phyloP scores from a whole-genome alignment of 352 stramenopile species.

The Pythium coloratum region DNA sequence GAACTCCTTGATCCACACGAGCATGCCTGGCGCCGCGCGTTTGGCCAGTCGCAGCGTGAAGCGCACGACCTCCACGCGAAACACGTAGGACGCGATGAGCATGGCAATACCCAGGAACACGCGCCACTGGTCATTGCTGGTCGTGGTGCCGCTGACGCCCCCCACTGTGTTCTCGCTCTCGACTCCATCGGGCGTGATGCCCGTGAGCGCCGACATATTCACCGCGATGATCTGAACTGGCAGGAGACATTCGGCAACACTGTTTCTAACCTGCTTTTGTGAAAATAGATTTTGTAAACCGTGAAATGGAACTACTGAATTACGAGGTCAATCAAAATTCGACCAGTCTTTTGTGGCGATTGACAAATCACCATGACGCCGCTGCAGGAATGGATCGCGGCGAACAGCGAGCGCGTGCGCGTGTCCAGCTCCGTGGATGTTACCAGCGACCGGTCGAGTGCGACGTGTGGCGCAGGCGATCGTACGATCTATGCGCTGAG shows the following conservation, averaged over 20 bases:
- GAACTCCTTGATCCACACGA: conserved; percentile 83
- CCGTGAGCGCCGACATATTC: not conserved
- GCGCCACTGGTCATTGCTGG: conserved; percentile 69
- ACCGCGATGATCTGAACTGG: not conserved
- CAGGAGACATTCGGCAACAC: not conserved
- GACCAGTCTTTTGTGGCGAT: not conserved
- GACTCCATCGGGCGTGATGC: not conserved
- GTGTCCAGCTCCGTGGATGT: conserved; percentile 46
- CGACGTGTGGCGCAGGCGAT: conserved; percentile 34
- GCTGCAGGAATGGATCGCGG: conserved; percentile 43
- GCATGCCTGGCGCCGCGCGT: conserved; percentile 53
- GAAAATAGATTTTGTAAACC: not conserved
- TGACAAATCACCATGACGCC: conserved; percentile 9
- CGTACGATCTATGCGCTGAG: conserved; percentile 49
- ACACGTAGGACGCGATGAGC: conserved; percentile 62
- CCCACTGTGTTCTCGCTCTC: not conserved
- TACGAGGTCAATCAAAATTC: conserved; percentile 1
- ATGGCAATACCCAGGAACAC: conserved; percentile 75
- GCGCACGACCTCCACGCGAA: conserved; percentile 76
- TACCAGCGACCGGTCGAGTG: conserved; percentile 25
- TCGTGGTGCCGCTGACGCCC: not conserved
- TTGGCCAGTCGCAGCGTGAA: conserved; percentile 68
- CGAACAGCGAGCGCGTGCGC: conserved; percentile 31
- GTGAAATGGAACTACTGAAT: not conserved
- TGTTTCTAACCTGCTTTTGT: not conserved